phyloP scores from a whole-genome alignment of 352 stramenopile genomes.

The Phytophthora fragariaefolia region DNA sequence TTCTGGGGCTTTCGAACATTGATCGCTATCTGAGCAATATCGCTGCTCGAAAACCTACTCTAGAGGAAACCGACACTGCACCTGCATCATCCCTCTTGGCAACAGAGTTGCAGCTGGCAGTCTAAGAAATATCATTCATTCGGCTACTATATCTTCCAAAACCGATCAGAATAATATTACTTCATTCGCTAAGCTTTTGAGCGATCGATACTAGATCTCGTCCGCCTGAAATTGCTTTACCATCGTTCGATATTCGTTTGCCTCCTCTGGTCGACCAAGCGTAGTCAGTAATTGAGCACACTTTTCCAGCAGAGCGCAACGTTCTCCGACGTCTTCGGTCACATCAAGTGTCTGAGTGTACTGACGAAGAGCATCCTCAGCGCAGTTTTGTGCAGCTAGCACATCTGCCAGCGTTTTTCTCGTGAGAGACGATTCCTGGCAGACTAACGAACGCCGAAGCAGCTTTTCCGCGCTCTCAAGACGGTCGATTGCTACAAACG shows the following conservation, averaged over 20 bases:
- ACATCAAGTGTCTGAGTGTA: slow-evolving; percentile 70
- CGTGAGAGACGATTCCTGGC: slow-evolving; percentile 78
- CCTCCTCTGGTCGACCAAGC: slow-evolving; percentile 72
- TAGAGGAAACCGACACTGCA: slow-evolving; percentile 2
- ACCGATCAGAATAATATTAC: slow-evolving; percentile 14
- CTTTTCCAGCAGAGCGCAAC: slow-evolving; percentile 60
- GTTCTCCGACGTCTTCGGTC: slow-evolving; percentile 45
- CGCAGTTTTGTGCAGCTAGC: slow-evolving; percentile 79
- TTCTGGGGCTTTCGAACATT: slow-evolving; percentile 74
- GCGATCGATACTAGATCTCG: slow-evolving; percentile 10
- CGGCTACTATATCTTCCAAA: not conserved
- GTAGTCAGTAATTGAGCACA: slow-evolving; percentile 73
- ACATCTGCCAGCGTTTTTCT: slow-evolving; percentile 83
- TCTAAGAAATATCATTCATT: slow-evolving; percentile 7
- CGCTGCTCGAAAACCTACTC: slow-evolving; percentile 31
- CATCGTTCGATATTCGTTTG: slow-evolving; percentile 70
- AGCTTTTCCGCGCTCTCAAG: slow-evolving; percentile 77
- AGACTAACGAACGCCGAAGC: slow-evolving; percentile 66
- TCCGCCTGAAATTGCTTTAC: slow-evolving; percentile 49
- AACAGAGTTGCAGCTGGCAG: slow-evolving; percentile 13
- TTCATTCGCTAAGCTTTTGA: slow-evolving; percentile 3
- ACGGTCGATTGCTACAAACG: slow-evolving; percentile 77
- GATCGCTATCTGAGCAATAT: slow-evolving; percentile 48
- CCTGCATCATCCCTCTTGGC: slow-evolving; percentile 2
- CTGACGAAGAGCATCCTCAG: slow-evolving; percentile 71